phyloP scores from a whole-genome alignment of 2,329 filamentous ascomycete genomes.

The Cercospora citrullina region DNA sequence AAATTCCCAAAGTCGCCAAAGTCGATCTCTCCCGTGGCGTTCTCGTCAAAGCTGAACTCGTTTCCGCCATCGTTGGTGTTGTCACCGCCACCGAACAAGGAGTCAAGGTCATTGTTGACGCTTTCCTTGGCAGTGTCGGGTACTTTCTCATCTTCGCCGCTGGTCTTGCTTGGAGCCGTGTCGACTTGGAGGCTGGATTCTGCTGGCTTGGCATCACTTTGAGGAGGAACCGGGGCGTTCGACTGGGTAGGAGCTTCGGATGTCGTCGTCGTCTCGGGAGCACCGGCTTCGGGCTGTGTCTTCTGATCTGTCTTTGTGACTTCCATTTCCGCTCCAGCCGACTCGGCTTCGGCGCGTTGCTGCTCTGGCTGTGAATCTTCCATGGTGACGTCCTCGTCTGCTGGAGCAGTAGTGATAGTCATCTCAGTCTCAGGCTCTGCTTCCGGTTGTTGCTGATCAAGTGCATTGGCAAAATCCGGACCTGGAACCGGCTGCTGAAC shows the following conservation, averaged over 20 bases:
- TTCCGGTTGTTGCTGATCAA: background rate
- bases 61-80: slow-evolving; percentile 23
- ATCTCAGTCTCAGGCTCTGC: slow-evolving; percentile 12
- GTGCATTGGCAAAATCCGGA: background rate
- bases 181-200: slow-evolving; percentile 20
- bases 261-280: background rate
- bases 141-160: slow-evolving; percentile 25
- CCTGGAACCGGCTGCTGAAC: background rate
- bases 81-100: slow-evolving; percentile 38
- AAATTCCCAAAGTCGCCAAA: slow-evolving; percentile 36
- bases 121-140: slow-evolving; percentile 33
- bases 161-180: slow-evolving; percentile 14
- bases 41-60: slow-evolving; percentile 28
- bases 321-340: background rate
- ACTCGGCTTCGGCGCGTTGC: background rate
- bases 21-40: slow-evolving; percentile 35
- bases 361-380: slow-evolving; percentile 15
- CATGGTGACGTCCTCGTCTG: slow-evolving; percentile 15
- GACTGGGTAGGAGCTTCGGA: background rate
- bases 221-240: background rate
- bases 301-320: background rate
- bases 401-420: background rate
- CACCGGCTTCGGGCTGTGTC: background rate
- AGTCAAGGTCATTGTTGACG: slow-evolving; percentile 38
- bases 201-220: slow-evolving; percentile 5